Base-by-base conservation (phyloP, 768 basidiomycete species). In the Mycena rosella region DNA sequence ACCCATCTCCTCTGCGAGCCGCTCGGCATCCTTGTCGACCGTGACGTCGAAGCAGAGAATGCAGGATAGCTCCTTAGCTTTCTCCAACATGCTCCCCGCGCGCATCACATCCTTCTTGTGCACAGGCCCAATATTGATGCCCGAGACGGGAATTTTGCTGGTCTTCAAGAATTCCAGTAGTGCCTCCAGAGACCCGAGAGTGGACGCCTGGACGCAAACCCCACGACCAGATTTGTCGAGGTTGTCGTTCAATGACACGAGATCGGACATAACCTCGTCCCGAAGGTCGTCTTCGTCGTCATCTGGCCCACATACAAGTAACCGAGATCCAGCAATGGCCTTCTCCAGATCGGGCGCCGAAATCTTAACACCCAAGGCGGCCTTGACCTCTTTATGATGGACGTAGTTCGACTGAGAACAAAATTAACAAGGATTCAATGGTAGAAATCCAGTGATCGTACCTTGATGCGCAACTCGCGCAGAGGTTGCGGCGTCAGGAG, bases 71-170 rank as follows among this genome's bases (percentile, higher is more conserved):
- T 99, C 97, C 77, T 95, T 96, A 14, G 96, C 96, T 77, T 91
- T 95, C 82, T 99, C 97, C 75, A 99, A 80, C 96, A 98, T 98
- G 5, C 92, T 93, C 38, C 93, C 91, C 45, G 93, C 83, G 56
- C 95, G 92, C 90, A 96, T 96, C 67, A 99, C 85, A 75, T 98
- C 96, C 78, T 90, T 95, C 84, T 96, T 96, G 83, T 96, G 92
- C 18, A 99, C 94, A 10, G 97, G 96, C 14, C 98, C 98, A 67
- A 99, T 98, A 79, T 97, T 97, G 81, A 99, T 97, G 20, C 94
- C 95, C 13, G 94, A 95, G 3, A 99, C 97, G 1, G 98, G 97
- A 70, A 99, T 99, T 83, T 99, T 97, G 87, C 93, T 96, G 60
- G 83, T 82, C 80, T 94, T 93, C 76, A 99, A 84, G 90, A 99